Evolutionary conservation across 257 asterid species (phyloP).

Genomic region (Thymus quinquecostatus): DNA sequence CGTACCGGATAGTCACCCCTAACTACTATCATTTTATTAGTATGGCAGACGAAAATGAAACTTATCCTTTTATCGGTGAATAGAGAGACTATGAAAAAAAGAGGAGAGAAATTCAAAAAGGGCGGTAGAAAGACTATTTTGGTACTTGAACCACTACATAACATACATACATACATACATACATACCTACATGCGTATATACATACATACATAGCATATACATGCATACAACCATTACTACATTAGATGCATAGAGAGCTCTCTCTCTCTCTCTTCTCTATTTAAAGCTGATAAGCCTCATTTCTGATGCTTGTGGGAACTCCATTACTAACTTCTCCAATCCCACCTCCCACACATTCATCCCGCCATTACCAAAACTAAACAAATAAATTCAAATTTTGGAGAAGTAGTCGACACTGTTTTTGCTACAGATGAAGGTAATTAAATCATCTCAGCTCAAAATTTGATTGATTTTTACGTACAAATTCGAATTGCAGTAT

Average conservation of each 20-base stretch:
- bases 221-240: no score
- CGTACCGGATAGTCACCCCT: no score
- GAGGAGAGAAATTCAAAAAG: conserved; percentile 16
- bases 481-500: not conserved
- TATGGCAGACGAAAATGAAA: no score
- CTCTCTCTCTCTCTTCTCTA: conserved; percentile 19
- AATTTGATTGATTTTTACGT: not conserved
- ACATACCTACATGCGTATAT: not conserved
- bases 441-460: not conserved
- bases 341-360: not conserved
- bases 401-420: no score
- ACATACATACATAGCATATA: not conserved
- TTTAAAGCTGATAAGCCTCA: conserved; percentile 33
- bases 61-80: no score
- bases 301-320: conserved; percentile 42
- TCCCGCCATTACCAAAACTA: no score
- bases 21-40: no score
- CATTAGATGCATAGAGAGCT: no score
- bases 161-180: not conserved
- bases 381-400: not conserved
- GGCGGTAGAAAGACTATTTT: conserved; percentile 35
- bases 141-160: conserved; percentile 53
- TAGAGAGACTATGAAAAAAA: no score
- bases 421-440: conserved; percentile 60
- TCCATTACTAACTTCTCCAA: conserved; percentile 21